Evolutionary conservation across 495 filamentous ascomycete genomes (phyloP).

Genomic region (Aspergillus homomorphus): DNA sequence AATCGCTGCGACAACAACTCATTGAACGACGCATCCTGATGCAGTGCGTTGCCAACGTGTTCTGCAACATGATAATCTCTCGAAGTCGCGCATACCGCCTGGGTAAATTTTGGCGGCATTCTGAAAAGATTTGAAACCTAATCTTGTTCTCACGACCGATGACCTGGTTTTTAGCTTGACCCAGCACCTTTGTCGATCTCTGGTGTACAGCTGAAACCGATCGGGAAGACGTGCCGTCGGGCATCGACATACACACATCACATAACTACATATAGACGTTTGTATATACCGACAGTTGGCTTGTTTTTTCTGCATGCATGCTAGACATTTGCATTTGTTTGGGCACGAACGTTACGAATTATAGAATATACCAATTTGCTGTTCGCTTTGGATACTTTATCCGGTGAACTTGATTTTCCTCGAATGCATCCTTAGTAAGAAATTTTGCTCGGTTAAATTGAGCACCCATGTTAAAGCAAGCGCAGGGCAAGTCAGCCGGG

Average conservation of each 20-base stretch:
- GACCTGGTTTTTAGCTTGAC: background rate
- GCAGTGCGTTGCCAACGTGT: background rate
- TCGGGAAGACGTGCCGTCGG: background rate
- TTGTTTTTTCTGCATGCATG: background rate
- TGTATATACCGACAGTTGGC: background rate
- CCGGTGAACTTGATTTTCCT: background rate
- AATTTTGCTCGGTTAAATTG: background rate
- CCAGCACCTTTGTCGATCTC: background rate
- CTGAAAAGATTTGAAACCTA: background rate
- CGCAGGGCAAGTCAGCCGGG: background rate
- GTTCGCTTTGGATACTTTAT: background rate
- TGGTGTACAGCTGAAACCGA: background rate
- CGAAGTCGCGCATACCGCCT: background rate
- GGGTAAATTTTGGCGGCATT: background rate
- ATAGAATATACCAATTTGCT: background rate
- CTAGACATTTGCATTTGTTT: background rate
- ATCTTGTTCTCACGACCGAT: background rate
- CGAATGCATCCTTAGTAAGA: background rate
- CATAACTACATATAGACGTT: background rate
- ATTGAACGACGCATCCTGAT: background rate
- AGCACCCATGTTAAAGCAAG: background rate
- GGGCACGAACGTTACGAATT: background rate
- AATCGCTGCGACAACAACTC: background rate
- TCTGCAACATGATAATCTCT: background rate
- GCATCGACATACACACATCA: background rate